Evolutionary conservation across 257 asterid genomes (phyloP).

Genomic region (Nicotiana knightiana): DNA sequence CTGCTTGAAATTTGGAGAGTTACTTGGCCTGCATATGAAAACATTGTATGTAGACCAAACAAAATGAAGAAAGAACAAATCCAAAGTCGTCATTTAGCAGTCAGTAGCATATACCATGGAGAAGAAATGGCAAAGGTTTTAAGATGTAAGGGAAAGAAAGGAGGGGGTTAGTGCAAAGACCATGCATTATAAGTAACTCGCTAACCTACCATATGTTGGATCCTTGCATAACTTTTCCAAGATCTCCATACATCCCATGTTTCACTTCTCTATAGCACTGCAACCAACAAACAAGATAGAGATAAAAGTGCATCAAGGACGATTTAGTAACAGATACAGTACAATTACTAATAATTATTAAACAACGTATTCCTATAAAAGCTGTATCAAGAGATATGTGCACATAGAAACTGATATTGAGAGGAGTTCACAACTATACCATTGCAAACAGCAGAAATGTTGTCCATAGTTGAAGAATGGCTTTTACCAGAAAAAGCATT

Average conservation of each 20-base stretch:
- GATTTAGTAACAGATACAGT: background rate
- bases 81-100: background rate
- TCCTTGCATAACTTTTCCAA: constrained; percentile 70
- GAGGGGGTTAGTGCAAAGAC: background rate
- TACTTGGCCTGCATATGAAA: constrained; percentile 55
- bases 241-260: constrained; percentile 69
- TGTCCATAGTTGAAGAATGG: background rate
- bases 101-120: background rate
- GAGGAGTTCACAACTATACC: background rate
- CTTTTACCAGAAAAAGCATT: background rate
- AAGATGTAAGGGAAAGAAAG: background rate
- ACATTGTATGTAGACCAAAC: background rate
- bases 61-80: background rate
- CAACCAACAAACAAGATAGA: constrained; percentile 7
- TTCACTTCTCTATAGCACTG: constrained; percentile 79
- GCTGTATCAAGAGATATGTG: background rate
- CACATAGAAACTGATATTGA: background rate
- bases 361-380: background rate
- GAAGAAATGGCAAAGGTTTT: background rate
- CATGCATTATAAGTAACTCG: background rate
- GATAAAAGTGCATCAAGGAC: background rate
- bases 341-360: background rate
- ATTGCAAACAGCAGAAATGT: background rate
- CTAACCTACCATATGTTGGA: constrained; percentile 57
- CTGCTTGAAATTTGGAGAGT: constrained; percentile 53